Evolutionary conservation across 176 grass and related monocot genomes (phyloP), one percentile per base, ranked within the genome.

Genomic region (Aechmea fasciata): DNA sequence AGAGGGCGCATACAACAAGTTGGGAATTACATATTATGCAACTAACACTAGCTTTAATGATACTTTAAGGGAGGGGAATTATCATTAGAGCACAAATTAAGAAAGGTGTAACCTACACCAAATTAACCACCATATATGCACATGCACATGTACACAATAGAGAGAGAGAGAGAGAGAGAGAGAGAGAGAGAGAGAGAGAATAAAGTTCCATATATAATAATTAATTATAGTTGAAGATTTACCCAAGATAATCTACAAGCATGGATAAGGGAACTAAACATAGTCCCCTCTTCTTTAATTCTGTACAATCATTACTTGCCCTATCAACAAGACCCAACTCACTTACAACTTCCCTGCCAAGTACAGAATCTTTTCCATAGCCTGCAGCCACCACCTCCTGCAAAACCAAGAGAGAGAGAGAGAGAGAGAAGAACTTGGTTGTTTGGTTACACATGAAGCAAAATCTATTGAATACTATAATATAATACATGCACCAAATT

Each of bases 241-340:
- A 75, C 26, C 63, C 48, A 53, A 54, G 15, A 67, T 75, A 66
- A n/a, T 67, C 26, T 75, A 75, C 63, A 41, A 67, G 47, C 70
- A 80, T 61, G 41, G 62, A 73, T 2, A 73, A 55, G 29, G 69
- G 78, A 53, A 51, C 61, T 57, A 74, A 50, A 57, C 62, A 78
- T 78, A 74, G 51, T 29, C 75, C 75, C 28, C 41, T 78, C 63
- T 78, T 78, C 68, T 64, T 72, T 47, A 83, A 23, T 47, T 64
- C 75, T 18, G 66, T 69, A 52, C 76, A 65, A 41, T 75, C 76
- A 48, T 69, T 69, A 74, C 52, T 69, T 50, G 59, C 49, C 22
- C 64, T 64, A 49, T 57, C 59, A 55, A 66, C 63, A 55, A 71
- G 72, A 68, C 61, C 68, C 3, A 83, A 25, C 24, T 49, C 69